Evolutionary conservation across 2,329 filamentous ascomycete species (phyloP).

Genomic region (Gnomoniopsis sp.): DNA sequence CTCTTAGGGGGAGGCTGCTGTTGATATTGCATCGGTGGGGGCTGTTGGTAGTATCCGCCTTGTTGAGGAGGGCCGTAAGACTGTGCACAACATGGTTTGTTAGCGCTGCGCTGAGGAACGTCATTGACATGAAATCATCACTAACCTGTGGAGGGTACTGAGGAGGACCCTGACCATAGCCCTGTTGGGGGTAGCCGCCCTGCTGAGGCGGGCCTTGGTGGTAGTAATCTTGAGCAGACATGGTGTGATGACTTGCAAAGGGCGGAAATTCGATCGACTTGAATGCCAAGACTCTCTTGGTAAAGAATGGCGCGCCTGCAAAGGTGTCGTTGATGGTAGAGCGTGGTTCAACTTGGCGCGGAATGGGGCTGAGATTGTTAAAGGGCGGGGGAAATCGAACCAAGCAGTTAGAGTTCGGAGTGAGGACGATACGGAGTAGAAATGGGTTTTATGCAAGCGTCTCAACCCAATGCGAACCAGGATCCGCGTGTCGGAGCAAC

Average conservation of each 20-base stretch:
- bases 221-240: conserved; percentile 36
- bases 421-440: neutral
- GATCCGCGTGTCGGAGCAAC: conserved; percentile 6
- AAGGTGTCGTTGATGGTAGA: neutral
- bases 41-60: conserved; percentile 40
- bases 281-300: neutral
- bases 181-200: conserved; percentile 19
- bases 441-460: conserved; percentile 7
- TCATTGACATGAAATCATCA: conserved; percentile 15
- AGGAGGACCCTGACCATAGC: conserved; percentile 31
- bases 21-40: conserved; percentile 44
- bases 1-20: conserved; percentile 35
- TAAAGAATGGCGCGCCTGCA: neutral
- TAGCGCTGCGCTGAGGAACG: conserved; percentile 1
- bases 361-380: conserved; percentile 1
- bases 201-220: conserved; percentile 31
- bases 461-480: neutral
- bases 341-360: conserved; percentile 9
- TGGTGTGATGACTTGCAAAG: conserved; percentile 18
- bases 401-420: neutral
- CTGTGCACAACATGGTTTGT: conserved; percentile 23
- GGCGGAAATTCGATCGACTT: neutral
- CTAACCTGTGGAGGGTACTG: conserved; percentile 42
- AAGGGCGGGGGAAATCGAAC: neutral
- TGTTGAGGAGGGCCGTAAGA: conserved; percentile 32